Evolutionary conservation across 495 filamentous ascomycete species (phyloP).

Genomic region (Talaromyces stipitatus): DNA sequence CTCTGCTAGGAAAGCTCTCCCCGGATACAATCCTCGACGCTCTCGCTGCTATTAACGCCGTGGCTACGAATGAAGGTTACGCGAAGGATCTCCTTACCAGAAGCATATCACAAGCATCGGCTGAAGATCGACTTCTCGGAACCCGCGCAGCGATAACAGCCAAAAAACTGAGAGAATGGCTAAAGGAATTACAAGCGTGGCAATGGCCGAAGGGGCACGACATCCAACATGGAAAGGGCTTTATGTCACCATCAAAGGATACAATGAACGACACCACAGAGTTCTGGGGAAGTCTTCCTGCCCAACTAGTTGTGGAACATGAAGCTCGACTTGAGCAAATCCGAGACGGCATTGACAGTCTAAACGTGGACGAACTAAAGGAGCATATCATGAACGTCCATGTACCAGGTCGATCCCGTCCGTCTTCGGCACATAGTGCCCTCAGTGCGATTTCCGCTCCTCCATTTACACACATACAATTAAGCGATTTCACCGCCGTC

Average conservation of each 20-base stretch:
- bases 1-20: slow-evolving; percentile 46
- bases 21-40: slow-evolving; percentile 49
- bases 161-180: slow-evolving; percentile 68
- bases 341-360: slow-evolving; percentile 61
- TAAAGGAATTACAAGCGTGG: slow-evolving; percentile 69
- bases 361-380: slow-evolving; percentile 88
- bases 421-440: slow-evolving; percentile 45
- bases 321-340: slow-evolving; percentile 74
- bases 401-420: slow-evolving; percentile 48
- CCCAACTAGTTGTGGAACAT: slow-evolving; percentile 52
- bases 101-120: slow-evolving; percentile 60
- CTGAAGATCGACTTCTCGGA: slow-evolving; percentile 62
- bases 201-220: slow-evolving; percentile 51
- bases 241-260: slow-evolving; percentile 37
- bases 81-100: slow-evolving; percentile 48
- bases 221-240: slow-evolving; percentile 40
- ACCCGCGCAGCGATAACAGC: slow-evolving; percentile 66
- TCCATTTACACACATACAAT: slow-evolving; percentile 44
- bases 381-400: slow-evolving; percentile 76
- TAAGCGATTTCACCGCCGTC: slow-evolving; percentile 84
- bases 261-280: slow-evolving; percentile 18
- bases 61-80: slow-evolving; percentile 38
- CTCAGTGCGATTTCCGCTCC: slow-evolving; percentile 44
- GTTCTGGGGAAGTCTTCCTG: slow-evolving; percentile 65
- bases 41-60: slow-evolving; percentile 45